These are phyloP conservation scores for Scedosporium dehoogii DNA, from an alignment of 2,329 filamentous ascomycete genomes.

Conservation along the genomic window DNA sequence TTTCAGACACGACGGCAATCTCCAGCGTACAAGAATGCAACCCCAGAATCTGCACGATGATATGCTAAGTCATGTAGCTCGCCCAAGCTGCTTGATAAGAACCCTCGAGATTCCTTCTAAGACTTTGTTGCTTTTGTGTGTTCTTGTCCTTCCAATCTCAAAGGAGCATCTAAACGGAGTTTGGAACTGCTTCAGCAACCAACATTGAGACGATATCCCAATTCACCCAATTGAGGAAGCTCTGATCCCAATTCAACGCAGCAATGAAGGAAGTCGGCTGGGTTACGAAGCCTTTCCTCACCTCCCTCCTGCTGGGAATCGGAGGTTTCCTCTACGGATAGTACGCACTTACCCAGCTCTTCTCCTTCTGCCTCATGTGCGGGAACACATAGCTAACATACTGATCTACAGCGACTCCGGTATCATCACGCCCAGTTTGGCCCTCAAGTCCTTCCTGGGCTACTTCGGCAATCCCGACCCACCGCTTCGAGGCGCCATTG, in stretches of 20 bases:
- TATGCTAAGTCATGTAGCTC: background rate
- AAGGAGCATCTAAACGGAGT: background rate
- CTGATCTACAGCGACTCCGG: slow-evolving; percentile 24
- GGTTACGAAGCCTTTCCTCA: slow-evolving; percentile 28
- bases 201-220: background rate
- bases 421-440: slow-evolving; percentile 29
- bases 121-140: too few species aligned
- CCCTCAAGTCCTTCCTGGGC: slow-evolving; percentile 21
- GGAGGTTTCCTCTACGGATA: slow-evolving; percentile 30
- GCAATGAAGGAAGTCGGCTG: slow-evolving; percentile 18
- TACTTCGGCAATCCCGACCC: slow-evolving; percentile 26
- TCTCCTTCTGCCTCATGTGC: background rate
- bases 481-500: slow-evolving; percentile 26
- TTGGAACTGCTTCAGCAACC: background rate
- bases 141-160: too few species aligned
- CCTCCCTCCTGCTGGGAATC: slow-evolving; percentile 27
- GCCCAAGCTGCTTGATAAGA: background rate
- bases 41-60: background rate
- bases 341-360: slow-evolving; percentile 15
- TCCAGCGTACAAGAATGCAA: background rate
- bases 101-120: background rate
- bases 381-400: background rate
- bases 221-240: too few species aligned
- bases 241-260: background rate
- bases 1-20: background rate